Evolutionary conservation across 108 stramenopile species (phyloP).

Genomic region (Discostella stelligeroides): DNA sequence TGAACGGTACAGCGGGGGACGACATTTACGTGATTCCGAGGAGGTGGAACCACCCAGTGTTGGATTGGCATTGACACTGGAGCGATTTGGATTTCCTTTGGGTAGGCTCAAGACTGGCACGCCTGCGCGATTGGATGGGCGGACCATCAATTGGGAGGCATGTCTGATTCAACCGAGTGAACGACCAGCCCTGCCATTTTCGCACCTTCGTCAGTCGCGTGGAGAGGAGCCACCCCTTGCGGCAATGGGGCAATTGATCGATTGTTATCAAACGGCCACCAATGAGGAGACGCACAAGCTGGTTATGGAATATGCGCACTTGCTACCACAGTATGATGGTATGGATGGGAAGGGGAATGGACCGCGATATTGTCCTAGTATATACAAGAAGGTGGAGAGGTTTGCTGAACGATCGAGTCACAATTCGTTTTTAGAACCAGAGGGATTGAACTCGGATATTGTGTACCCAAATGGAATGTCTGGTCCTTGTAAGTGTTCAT

Average conservation of each 20-base stretch:
- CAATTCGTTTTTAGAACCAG: constrained; percentile 97
- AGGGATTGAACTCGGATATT: constrained; percentile 93
- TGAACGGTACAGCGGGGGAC: constrained; percentile 90
- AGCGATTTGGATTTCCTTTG: constrained; percentile 85
- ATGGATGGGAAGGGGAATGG: constrained; percentile 91
- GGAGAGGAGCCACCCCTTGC: constrained; percentile 77
- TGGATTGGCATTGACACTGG: constrained; percentile 91
- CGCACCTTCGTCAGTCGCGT: constrained; percentile 80
- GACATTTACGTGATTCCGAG: constrained; percentile 92
- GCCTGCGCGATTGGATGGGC: constrained; percentile 92
- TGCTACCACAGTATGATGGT: constrained; percentile 90
- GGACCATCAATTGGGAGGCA: constrained; percentile 92
- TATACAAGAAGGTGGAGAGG: constrained; percentile 93
- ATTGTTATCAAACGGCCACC: constrained; percentile 83
- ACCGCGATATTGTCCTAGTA: constrained; percentile 95
- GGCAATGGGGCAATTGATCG: constrained; percentile 58
- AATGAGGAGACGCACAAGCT: constrained; percentile 92
- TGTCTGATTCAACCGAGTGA: constrained; percentile 89
- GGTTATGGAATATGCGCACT: constrained; percentile 87
- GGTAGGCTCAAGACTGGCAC: constrained; percentile 97
- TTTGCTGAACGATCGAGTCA: constrained; percentile 93
- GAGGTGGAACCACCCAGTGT: constrained; percentile 93
- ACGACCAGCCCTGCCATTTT: constrained; percentile 80
- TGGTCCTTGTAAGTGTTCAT: constrained; percentile 61
- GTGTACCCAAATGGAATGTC: constrained; percentile 99